Conservation (phyloP, 179 eudicot genomes). For the Beta corolliflora region DNA sequence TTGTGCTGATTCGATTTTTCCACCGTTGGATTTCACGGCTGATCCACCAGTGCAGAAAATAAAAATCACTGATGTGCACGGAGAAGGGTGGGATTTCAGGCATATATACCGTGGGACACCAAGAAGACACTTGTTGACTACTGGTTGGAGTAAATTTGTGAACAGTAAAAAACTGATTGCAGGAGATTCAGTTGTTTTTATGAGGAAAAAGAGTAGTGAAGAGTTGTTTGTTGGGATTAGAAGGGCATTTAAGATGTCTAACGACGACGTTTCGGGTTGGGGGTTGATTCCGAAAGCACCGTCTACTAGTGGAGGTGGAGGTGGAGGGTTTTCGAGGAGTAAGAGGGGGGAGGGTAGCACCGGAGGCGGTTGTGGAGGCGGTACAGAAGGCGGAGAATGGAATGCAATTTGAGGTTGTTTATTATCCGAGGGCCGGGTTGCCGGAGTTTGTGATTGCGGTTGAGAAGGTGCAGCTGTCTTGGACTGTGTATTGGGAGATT, state of each 20-base stretch:
- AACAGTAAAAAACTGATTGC: slow-evolving; percentile 66
- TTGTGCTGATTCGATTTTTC: slow-evolving; percentile 76
- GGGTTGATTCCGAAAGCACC: not conserved
- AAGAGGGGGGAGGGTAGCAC: slow-evolving; percentile 40
- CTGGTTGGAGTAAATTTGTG: slow-evolving; percentile 89
- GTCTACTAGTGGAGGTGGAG: not conserved
- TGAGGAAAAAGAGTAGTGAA: slow-evolving; percentile 27
- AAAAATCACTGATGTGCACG: slow-evolving; percentile 46
- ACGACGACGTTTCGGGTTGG: not conserved
- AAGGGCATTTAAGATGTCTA: slow-evolving; percentile 32
- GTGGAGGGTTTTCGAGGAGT: slow-evolving; percentile 30
- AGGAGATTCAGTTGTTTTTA: slow-evolving; percentile 72
- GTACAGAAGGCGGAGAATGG: slow-evolving; percentile 46
- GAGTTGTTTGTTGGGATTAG: slow-evolving; percentile 66
- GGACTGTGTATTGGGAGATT: slow-evolving; percentile 37
- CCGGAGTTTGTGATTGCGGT: slow-evolving; percentile 71
- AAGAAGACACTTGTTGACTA: slow-evolving; percentile 70
- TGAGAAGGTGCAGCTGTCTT: slow-evolving; percentile 48
- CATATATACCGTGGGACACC: slow-evolving; percentile 89
- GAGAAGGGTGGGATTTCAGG: slow-evolving; percentile 55
- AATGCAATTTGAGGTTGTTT: slow-evolving; percentile 63
- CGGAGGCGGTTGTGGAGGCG: slow-evolving; percentile 52
- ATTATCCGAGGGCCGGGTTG: slow-evolving; percentile 54
- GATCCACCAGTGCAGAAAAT: slow-evolving; percentile 80
- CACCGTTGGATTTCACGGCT: slow-evolving; percentile 47